A percentile compares a stretch with the other conserved stretches of the same genome.
Conservation (phyloP, 768 basidiomycete genomes). For the Cyclocybe aegerita region DNA sequence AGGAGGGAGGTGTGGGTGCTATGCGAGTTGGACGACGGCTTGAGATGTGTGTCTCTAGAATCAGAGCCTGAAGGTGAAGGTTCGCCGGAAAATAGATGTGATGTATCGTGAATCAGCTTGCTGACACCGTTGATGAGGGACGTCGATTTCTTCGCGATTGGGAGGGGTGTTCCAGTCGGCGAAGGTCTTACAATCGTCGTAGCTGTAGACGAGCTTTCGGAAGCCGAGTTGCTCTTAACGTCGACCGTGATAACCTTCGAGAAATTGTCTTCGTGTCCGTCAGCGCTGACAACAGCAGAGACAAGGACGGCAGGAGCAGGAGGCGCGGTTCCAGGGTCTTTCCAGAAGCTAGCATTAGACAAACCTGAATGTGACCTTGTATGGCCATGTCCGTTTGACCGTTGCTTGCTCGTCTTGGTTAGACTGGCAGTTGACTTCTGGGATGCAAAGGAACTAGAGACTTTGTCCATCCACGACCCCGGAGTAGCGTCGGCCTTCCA, state of each 20-base stretch:
- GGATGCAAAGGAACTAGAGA: conserved; percentile 33
- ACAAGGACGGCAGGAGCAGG: conserved; percentile 55
- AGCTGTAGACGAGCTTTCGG: conserved; percentile 41
- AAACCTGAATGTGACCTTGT: conserved; percentile 38
- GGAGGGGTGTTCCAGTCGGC: conserved; percentile 34
- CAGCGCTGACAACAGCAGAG: conserved; percentile 46
- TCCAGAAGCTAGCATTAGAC: conserved; percentile 42
- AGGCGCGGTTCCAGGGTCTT: conserved; percentile 50
- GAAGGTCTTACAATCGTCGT: conserved; percentile 40
- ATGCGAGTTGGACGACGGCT: conserved; percentile 14
- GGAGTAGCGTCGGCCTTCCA: conserved; percentile 33
- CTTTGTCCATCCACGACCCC: conserved; percentile 39
- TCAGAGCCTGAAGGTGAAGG: conserved; percentile 13
- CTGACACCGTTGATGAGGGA: conserved; percentile 24
- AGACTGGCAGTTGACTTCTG: conserved; percentile 35
- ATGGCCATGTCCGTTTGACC: conserved; percentile 25
- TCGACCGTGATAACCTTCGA: conserved; percentile 33
- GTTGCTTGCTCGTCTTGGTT: conserved; percentile 29
- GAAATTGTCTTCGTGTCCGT: conserved; percentile 39
- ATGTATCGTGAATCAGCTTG: conserved; percentile 21
- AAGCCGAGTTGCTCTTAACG: conserved; percentile 20
- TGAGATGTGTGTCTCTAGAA: conserved; percentile 7
- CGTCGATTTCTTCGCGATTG: conserved; percentile 21
- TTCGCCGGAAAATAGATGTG: conserved; percentile 17
- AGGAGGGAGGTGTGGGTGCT: conserved; percentile 52